Evolutionary conservation across 768 basidiomycete genomes (phyloP).

Genomic region (Mycena leptocephala): DNA sequence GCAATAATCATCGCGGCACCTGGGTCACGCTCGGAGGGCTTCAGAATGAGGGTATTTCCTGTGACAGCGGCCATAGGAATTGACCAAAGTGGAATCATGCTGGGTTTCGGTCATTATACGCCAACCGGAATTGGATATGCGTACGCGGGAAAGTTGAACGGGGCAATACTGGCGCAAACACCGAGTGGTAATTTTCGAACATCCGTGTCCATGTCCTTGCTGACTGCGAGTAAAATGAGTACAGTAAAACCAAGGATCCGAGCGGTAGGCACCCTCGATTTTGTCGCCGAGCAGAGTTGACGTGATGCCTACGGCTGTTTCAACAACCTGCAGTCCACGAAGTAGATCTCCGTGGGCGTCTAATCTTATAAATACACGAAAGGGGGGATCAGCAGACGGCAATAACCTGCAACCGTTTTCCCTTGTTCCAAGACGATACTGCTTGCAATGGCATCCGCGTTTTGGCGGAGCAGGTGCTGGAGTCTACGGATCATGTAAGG

Average conservation of each 20-base stretch:
- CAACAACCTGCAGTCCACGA: slow-evolving; percentile 92
- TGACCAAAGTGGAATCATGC: slow-evolving; percentile 98
- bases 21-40: slow-evolving; percentile 97
- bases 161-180: slow-evolving; percentile 89
- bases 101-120: slow-evolving; percentile 43
- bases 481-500: slow-evolving; percentile 65
- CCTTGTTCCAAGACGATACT: slow-evolving; percentile 97
- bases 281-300: slow-evolving; percentile 92
- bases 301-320: slow-evolving; percentile 86
- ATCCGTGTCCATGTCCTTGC: slow-evolving; percentile 97
- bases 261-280: slow-evolving; percentile 78
- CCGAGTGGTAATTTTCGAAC: slow-evolving; percentile 89
- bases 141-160: slow-evolving; percentile 94
- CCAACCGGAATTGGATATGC: slow-evolving; percentile 41
- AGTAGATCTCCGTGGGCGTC: slow-evolving; percentile 97
- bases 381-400: neutral
- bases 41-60: slow-evolving; percentile 95
- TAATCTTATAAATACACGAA: slow-evolving; percentile 43
- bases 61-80: slow-evolving; percentile 92
- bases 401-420: slow-evolving; percentile 87
- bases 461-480: slow-evolving; percentile 88
- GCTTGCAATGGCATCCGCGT: slow-evolving; percentile 88
- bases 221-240: slow-evolving; percentile 64
- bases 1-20: slow-evolving; percentile 99
- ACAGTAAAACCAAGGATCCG: neutral